Percentiles rank a stretch among this genome's conserved stretches.
These are phyloP conservation scores for Torulaspora globosa DNA, from an alignment of 1,139 yeast genomes.

Conservation along the genomic window DNA sequence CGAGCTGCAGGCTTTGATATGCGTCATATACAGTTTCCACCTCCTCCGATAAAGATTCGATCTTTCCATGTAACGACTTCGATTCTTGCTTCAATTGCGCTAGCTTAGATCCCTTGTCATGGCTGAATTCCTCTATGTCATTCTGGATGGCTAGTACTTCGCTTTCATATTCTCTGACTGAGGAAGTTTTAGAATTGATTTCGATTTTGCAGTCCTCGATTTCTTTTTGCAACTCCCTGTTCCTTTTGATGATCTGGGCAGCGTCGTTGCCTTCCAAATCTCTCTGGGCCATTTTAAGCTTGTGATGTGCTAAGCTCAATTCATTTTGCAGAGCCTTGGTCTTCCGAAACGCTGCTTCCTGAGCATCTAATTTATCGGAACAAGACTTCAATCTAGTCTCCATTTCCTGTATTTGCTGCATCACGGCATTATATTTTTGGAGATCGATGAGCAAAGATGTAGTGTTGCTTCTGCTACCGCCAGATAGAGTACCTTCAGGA, in stretches of 20 bases:
- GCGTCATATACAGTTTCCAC: constrained; percentile 48
- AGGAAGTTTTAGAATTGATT: constrained; percentile 40
- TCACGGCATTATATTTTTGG: constrained; percentile 61
- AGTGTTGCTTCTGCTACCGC: constrained; percentile 73
- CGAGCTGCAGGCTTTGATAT: constrained; percentile 66
- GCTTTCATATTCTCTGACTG: constrained; percentile 32
- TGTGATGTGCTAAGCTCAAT: constrained; percentile 62
- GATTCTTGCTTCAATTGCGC: constrained; percentile 62
- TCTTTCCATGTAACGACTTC: constrained; percentile 38
- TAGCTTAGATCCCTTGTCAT: constrained; percentile 76
- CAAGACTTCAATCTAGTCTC: constrained; percentile 43
- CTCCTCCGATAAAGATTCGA: constrained; percentile 42
- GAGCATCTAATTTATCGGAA: constrained; percentile 42
- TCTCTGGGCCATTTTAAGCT: constrained; percentile 56
- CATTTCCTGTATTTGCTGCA: constrained; percentile 44
- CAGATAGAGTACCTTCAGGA: constrained; percentile 93
- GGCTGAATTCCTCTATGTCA: constrained; percentile 79
- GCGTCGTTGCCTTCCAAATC: constrained; percentile 61
- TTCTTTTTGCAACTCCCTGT: constrained; percentile 48
- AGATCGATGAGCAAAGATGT: constrained; percentile 60
- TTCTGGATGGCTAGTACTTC: constrained; percentile 60
- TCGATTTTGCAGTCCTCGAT: constrained; percentile 44
- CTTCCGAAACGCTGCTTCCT: constrained; percentile 46
- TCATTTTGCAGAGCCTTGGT: constrained; percentile 63
- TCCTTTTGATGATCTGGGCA: constrained; percentile 46